Evolutionary conservation across 305 asterid genomes (phyloP).

Genomic region (Caryopteris hybrid): DNA sequence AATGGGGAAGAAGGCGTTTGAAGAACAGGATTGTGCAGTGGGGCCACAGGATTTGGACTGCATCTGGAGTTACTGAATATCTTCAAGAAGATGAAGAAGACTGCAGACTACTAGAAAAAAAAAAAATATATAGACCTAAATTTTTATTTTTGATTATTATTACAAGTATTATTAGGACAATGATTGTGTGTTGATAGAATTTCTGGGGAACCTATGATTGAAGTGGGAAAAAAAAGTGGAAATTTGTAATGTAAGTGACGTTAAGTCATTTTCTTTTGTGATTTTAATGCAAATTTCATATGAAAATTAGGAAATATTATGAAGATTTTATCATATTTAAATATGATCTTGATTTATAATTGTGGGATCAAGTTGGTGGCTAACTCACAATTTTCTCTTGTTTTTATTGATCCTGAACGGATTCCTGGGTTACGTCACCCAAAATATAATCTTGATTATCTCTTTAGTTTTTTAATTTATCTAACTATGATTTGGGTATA

Average conservation of each 20-base stretch:
- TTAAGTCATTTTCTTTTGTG: neutral
- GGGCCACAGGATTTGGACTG: slow-evolving; percentile 43
- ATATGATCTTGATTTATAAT: neutral
- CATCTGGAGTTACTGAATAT: slow-evolving; percentile 46
- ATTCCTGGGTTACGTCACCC: slow-evolving; percentile 26
- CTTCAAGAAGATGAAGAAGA: neutral
- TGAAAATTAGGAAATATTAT: neutral
- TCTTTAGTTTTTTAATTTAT: neutral
- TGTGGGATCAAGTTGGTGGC: slow-evolving; percentile 31
- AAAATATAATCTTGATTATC: slow-evolving; percentile 19
- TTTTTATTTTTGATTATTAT: neutral
- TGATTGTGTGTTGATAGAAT: slow-evolving; percentile 20
- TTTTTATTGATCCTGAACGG: slow-evolving; percentile 23
- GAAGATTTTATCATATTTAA: neutral
- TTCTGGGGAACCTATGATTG: slow-evolving; percentile 2
- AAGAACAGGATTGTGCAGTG: slow-evolving; percentile 30
- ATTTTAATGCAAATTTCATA: neutral
- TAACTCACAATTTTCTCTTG: slow-evolving; percentile 20
- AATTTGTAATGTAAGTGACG: slow-evolving; percentile 9
- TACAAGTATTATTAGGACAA: neutral
- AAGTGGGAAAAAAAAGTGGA: too few species aligned
- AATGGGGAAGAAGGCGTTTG: slow-evolving; percentile 31
- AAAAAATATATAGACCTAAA: too few species aligned
- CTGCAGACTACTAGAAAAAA: neutral
- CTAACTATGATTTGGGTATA: neutral